These are phyloP conservation scores for Phialocephala sp. DNA, from an alignment of 2,329 filamentous ascomycete species.

Conservation along the genomic window DNA sequence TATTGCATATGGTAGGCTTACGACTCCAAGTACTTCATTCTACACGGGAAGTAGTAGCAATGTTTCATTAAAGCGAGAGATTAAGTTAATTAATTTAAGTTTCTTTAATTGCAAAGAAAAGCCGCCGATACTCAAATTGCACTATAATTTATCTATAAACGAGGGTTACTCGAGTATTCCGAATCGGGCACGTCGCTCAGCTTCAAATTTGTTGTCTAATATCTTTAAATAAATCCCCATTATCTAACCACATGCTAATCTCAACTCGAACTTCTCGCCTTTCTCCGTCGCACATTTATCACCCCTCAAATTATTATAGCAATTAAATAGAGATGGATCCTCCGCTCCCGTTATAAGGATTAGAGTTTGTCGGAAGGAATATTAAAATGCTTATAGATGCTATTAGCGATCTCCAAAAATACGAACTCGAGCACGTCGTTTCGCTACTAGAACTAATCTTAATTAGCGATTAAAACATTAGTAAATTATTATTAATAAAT, in stretches of 20 bases:
- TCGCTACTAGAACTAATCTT: constrained; percentile 80
- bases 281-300: no score
- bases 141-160: constrained; percentile 6
- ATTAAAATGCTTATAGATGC: constrained; percentile 70
- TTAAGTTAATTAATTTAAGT: constrained; percentile 15
- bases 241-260: background rate
- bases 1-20: constrained; percentile 17
- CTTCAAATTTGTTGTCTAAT: constrained; percentile 3
- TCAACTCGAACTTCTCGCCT: background rate
- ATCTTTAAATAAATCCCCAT: background rate
- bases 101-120: constrained; percentile 23
- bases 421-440: constrained; percentile 72
- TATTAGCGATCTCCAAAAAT: constrained; percentile 69
- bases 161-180: background rate
- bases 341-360: constrained; percentile 36
- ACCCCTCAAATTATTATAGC: background rate
- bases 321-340: background rate
- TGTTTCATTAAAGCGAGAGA: constrained; percentile 21
- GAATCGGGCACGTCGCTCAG: background rate
- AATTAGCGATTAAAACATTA: constrained; percentile 83
- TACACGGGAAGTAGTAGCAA: constrained; percentile 15
- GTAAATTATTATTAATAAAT: constrained; percentile 73
- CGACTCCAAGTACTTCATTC: constrained; percentile 26
- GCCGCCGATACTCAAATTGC: background rate
- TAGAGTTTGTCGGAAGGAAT: constrained; percentile 63